Base-by-base conservation (phyloP, 257 asterid species). In the Rehmannia glutinosa region DNA sequence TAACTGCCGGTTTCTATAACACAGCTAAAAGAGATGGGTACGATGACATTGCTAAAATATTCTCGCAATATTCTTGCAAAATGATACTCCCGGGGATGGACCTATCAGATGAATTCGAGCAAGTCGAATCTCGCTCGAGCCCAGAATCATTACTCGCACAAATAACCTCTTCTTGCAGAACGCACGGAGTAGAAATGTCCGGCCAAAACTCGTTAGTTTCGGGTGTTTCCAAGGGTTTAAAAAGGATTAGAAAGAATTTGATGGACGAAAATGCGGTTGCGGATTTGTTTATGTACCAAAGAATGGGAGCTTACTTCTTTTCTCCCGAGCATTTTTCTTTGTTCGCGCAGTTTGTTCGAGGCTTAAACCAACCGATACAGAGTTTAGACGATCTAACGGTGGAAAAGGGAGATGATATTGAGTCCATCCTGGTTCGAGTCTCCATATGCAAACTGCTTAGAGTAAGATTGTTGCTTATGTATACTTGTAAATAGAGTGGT, bases 291-390 rank as follows among this genome's bases (percentile, higher is more conserved):
- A 84, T 76, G 3, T 90, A 90, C 69, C 97, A 90, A 36, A 84
- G 98, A 60, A 92, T 92, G 96, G 98, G 98, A 16, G 97, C 90
- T 35, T 54, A 87, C 33, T 92, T 92, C 93, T 92, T 92, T 66
- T 90, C 96, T 3, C 98, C 97, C 0, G 80, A 79, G 28, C 92
- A 90, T 73, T 92, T 92, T 17, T 82, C 85, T 11, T 54, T 52
- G 5, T 92, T 92, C 75, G 61, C 89, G 2, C 74, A 69, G 35
- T 82, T 90, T n/a, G 81, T 82, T 0, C 77, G 94, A 8, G 75
- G 76, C 46, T 57, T 92, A 6, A 78, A 72, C 23, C 80, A 79
- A 50, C 80, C 83, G 0, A 59, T 58, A 52, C 62, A 15, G 13
- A 72, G 74, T 42, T 21, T 63, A 0, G 95, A 92, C 52, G 96